Evolutionary conservation across 768 basidiomycete genomes (phyloP).

Genomic region (Tulasnella sp.): DNA sequence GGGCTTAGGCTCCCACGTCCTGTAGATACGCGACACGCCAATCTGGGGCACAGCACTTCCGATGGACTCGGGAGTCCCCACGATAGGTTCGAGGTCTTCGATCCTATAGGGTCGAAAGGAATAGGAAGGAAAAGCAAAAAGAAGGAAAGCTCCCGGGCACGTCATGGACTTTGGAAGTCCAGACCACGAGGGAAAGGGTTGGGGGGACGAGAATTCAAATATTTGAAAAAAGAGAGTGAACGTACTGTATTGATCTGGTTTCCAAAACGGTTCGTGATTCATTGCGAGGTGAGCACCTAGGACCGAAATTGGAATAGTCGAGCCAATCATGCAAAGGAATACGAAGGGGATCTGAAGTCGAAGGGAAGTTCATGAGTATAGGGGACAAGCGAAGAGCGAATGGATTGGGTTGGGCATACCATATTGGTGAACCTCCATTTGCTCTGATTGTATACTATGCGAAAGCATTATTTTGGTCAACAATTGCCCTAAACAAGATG

Average conservation of each 20-base stretch:
- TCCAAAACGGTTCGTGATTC: constrained; percentile 73
- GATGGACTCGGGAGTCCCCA: neutral
- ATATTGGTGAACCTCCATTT: constrained; percentile 68
- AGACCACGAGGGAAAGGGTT: neutral
- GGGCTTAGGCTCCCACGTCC: too few relatives aligned
- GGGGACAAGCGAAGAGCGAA: too few relatives aligned
- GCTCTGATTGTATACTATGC: constrained; percentile 69
- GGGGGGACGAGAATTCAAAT: neutral
- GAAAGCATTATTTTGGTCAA: neutral
- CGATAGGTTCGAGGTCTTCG: neutral
- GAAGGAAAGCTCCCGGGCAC: too few relatives aligned
- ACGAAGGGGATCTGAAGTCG: constrained; percentile 58
- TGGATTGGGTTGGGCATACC: constrained; percentile 42
- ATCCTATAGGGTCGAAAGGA: neutral
- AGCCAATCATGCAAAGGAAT: constrained; percentile 63
- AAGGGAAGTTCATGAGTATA: neutral
- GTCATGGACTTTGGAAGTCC: too few relatives aligned
- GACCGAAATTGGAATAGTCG: constrained; percentile 74
- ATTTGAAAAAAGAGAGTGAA: neutral
- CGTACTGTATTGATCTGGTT: constrained; percentile 17
- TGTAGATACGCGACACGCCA: neutral
- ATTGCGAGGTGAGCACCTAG: constrained; percentile 73
- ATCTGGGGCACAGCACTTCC: neutral
- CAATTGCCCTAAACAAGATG: neutral
- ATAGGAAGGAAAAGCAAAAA: too few relatives aligned